Percentiles rank a stretch among this genome's conserved stretches.
Evolutionary conservation across 2,329 filamentous ascomycete genomes (phyloP).

Genomic region (Cryphonectria parasitica): DNA sequence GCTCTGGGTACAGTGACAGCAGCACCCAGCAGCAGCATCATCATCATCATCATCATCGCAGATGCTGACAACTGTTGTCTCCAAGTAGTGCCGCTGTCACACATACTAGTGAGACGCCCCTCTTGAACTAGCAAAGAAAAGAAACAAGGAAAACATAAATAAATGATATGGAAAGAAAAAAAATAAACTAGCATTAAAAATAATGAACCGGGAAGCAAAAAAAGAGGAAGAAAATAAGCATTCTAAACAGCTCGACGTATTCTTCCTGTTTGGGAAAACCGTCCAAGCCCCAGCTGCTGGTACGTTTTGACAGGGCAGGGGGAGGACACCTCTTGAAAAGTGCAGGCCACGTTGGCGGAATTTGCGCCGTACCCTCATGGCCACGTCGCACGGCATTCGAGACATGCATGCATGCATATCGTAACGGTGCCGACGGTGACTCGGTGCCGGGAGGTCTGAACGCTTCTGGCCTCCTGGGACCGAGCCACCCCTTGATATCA

Average conservation of each 20-base stretch:
- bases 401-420: neutral
- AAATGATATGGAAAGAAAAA: neutral
- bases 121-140: neutral
- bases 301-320: neutral
- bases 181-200: neutral
- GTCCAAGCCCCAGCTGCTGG: neutral
- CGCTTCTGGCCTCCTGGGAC: neutral
- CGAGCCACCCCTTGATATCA: neutral
- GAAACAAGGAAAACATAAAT: neutral
- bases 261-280: neutral
- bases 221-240: neutral
- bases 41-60: neutral
- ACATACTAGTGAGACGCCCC: neutral
- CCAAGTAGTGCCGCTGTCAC: neutral
- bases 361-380: neutral
- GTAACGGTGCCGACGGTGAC: neutral
- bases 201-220: neutral
- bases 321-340: neutral
- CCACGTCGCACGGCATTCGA: neutral
- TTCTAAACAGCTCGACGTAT: neutral
- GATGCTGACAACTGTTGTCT: constrained; percentile 14
- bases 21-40: neutral
- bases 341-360: neutral
- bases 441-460: neutral
- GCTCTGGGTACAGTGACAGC: neutral